phyloP scores from a whole-genome alignment of 2,329 filamentous ascomycete genomes.

The Diaporthe nobilis region DNA sequence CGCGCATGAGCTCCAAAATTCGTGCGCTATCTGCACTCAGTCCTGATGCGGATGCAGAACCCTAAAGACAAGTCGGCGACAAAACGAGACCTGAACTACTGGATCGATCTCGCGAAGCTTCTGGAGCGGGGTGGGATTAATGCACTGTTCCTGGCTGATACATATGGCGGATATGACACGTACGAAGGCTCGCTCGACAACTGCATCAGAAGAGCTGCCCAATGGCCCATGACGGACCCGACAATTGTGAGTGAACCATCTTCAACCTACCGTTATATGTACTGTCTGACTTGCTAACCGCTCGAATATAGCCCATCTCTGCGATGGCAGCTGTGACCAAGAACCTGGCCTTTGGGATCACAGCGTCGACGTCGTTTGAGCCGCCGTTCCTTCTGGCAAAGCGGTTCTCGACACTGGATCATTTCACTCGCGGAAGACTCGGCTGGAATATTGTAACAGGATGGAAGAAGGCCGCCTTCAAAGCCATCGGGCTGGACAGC shows the following conservation, averaged over 20 bases:
- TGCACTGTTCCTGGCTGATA: slow-evolving; percentile 76
- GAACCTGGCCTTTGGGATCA: slow-evolving; percentile 74
- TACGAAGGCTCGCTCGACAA: slow-evolving; percentile 72
- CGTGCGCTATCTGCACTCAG: too few relatives aligned
- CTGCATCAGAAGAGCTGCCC: slow-evolving; percentile 72
- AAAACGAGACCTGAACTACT: slow-evolving; percentile 73
- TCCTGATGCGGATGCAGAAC: slow-evolving; percentile 57
- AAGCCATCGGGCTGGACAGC: slow-evolving; percentile 67
- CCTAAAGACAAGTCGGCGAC: slow-evolving; percentile 72
- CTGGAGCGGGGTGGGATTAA: slow-evolving; percentile 75
- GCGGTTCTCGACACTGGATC: slow-evolving; percentile 73
- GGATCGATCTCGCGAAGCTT: slow-evolving; percentile 74
- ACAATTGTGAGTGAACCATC: slow-evolving; percentile 64
- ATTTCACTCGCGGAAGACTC: slow-evolving; percentile 72
- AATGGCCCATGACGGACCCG: slow-evolving; percentile 77
- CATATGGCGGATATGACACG: slow-evolving; percentile 74
- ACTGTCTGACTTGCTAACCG: not conserved
- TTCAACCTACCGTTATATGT: not conserved
- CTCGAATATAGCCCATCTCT: slow-evolving; percentile 64
- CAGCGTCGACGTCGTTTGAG: slow-evolving; percentile 74
- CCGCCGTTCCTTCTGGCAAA: slow-evolving; percentile 74
- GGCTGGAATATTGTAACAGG: slow-evolving; percentile 78
- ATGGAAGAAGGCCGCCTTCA: slow-evolving; percentile 72
- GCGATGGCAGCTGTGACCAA: slow-evolving; percentile 78
- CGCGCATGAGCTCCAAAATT: not conserved